Base-by-base conservation (phyloP, 768 basidiomycete genomes). In the Mycena rosella region DNA sequence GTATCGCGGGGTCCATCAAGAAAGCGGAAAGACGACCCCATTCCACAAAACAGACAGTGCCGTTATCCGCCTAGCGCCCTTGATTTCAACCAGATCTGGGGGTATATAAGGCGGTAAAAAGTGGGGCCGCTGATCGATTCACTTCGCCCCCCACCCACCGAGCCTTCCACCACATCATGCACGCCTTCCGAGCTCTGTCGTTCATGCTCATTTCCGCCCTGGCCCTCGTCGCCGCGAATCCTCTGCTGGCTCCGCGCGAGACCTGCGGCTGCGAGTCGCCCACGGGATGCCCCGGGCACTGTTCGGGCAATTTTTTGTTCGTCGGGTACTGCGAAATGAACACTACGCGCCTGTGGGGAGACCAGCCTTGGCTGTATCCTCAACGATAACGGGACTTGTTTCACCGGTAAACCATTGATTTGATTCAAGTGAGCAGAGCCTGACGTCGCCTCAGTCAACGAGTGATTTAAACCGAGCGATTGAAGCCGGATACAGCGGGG, bases 281-380 rank as follows among this genome's bases (percentile, higher is more conserved):
- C 29, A 58, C 64, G 1, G 64, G 64, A 45, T 65, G 64, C 56
- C 64, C 64, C 24, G 64, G 64, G 11, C 56, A 30, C 30, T 65
- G 64, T 17, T 48, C 54, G 3, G 57, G 22, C 7, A n/a, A 59
- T 26, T 65, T 36, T 20, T 5, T 52, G 24, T 65, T 56, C 14
- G 49, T 59, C 42, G 64, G 49, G 24, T 65, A 65, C 36, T 59
- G 64, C 26, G 57, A 49, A 29, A 7, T 7, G 27, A 47, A 59
- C 57, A 65, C 30, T 3, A 52, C 57, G 2, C 18, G 63, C 47
- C 3, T 65, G 64, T 32, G 56, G 47, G 13, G 22, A 44, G 1
- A 51, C 56, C 38, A 58, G 13, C 22, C 56, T 59, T 4, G 48
- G 38, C 5, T 65, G 64, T 40, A 65, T 65, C 17, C 13, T 65